Evolutionary conservation across 108 stramenopile species (phyloP).

Genomic region (Skeletonema menzelii): DNA sequence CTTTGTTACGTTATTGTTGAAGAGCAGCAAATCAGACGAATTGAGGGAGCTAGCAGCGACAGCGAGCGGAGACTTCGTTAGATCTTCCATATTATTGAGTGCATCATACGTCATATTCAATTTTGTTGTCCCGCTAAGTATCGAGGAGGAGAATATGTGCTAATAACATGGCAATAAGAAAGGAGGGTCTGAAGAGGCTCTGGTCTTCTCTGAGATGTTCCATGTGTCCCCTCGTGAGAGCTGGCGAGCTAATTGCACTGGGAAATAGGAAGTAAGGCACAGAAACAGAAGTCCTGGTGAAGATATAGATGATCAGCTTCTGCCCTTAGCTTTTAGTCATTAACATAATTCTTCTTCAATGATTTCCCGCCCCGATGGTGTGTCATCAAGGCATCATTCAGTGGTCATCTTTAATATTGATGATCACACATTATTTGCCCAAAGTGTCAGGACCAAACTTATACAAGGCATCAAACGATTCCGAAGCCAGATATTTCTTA

Average conservation of each 20-base stretch:
- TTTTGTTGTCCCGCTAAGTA: not conserved
- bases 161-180: not conserved
- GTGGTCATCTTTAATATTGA: not conserved
- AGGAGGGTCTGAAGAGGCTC: no score
- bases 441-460: conserved; percentile 30
- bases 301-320: no score
- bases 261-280: no score
- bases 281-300: no score
- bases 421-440: not conserved
- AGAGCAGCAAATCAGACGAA: no score
- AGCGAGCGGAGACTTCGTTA: conserved; percentile 10
- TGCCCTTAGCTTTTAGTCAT: no score
- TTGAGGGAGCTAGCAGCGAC: not conserved
- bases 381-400: no score
- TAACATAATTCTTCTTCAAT: not conserved
- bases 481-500: conserved; percentile 17
- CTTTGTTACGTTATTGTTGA: not conserved
- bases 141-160: conserved; percentile 10
- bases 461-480: conserved; percentile 18
- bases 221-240: no score
- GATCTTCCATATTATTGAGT: not conserved
- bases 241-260: no score
- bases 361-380: no score
- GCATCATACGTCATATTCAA: not conserved
- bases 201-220: no score